These are phyloP conservation scores for Candida silvicultrix DNA, from an alignment of 805 yeast species.

Conservation along the genomic window DNA sequence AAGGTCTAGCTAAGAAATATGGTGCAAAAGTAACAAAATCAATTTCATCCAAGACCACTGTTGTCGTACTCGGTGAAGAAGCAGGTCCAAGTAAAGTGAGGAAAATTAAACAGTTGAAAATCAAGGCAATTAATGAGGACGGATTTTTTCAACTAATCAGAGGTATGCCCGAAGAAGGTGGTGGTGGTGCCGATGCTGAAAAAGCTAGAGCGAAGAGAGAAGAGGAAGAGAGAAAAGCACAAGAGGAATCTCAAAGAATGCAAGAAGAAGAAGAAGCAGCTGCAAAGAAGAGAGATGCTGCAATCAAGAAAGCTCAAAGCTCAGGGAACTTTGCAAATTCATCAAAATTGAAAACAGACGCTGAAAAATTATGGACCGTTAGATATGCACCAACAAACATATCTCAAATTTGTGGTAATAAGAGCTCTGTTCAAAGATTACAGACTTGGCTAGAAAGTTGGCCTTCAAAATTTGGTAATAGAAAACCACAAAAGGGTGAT, in stretches of 20 bases:
- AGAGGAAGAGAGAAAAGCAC: slow-evolving; percentile 54
- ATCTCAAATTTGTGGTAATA: slow-evolving; percentile 87
- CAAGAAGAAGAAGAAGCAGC: slow-evolving; percentile 37
- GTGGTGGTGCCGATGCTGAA: slow-evolving; percentile 72
- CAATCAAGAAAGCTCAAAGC: slow-evolving; percentile 19
- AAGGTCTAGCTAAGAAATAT: slow-evolving; percentile 69
- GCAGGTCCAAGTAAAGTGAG: slow-evolving; percentile 95
- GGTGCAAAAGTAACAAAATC: slow-evolving; percentile 91
- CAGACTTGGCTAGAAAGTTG: slow-evolving; percentile 73
- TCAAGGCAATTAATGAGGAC: slow-evolving; percentile 80
- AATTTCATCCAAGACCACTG: slow-evolving; percentile 76
- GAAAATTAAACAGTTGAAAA: slow-evolving; percentile 63
- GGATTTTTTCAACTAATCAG: slow-evolving; percentile 73
- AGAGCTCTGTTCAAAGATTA: slow-evolving; percentile 61
- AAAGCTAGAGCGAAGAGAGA: slow-evolving; percentile 64
- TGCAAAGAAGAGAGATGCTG: slow-evolving; percentile 22
- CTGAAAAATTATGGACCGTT: slow-evolving; percentile 83
- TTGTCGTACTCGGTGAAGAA: slow-evolving; percentile 89
- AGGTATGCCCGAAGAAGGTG: slow-evolving; percentile 90
- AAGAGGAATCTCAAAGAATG: slow-evolving; percentile 44
- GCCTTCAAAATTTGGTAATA: slow-evolving; percentile 55
- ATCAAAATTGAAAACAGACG: slow-evolving; percentile 30
- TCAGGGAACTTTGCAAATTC: slow-evolving; percentile 17
- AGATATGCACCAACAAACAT: slow-evolving; percentile 81
- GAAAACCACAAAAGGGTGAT: slow-evolving; percentile 54